phyloP scores from a whole-genome alignment of 2,329 filamentous ascomycete genomes.

The Ophiocordyceps polyrhachis-furcata region DNA sequence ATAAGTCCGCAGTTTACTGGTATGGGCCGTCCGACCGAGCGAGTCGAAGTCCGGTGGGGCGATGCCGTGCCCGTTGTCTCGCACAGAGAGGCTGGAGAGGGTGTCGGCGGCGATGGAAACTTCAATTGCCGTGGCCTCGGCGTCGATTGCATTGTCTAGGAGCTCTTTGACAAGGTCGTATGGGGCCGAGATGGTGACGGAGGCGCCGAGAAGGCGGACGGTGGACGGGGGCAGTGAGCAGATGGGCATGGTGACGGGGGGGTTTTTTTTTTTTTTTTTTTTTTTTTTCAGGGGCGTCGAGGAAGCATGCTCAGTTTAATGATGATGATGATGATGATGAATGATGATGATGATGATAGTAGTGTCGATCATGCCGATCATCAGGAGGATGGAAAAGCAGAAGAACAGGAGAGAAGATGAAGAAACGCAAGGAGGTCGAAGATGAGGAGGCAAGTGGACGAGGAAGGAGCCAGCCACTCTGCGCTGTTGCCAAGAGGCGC shows the following conservation, averaged over 20 bases:
- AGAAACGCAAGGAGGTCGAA: no score
- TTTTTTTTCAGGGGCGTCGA: no score
- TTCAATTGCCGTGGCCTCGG: slow-evolving; percentile 45
- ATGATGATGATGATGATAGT: background rate
- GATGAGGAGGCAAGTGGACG: no score
- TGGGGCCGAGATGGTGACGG: slow-evolving; percentile 40
- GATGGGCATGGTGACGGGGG: slow-evolving; percentile 24
- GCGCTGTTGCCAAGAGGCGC: background rate
- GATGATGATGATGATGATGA: background rate
- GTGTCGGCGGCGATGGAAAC: slow-evolving; percentile 46
- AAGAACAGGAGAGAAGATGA: no score
- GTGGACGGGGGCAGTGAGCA: slow-evolving; percentile 26
- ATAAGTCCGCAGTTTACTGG: slow-evolving; percentile 52
- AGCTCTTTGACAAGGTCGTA: slow-evolving; percentile 54
- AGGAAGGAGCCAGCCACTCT: no score
- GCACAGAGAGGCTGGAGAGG: slow-evolving; percentile 48
- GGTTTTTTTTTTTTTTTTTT: no score
- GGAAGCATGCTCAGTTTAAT: background rate
- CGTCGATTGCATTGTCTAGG: slow-evolving; percentile 60
- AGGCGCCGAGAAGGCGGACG: slow-evolving; percentile 39
- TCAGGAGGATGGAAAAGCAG: no score
- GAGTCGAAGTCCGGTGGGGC: slow-evolving; percentile 37
- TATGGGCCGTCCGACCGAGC: slow-evolving; percentile 49
- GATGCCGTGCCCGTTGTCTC: slow-evolving; percentile 60
- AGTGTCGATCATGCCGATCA: background rate